Conservation (phyloP, 73 alveolate genomes). For the Effrenium voratum region DNA sequence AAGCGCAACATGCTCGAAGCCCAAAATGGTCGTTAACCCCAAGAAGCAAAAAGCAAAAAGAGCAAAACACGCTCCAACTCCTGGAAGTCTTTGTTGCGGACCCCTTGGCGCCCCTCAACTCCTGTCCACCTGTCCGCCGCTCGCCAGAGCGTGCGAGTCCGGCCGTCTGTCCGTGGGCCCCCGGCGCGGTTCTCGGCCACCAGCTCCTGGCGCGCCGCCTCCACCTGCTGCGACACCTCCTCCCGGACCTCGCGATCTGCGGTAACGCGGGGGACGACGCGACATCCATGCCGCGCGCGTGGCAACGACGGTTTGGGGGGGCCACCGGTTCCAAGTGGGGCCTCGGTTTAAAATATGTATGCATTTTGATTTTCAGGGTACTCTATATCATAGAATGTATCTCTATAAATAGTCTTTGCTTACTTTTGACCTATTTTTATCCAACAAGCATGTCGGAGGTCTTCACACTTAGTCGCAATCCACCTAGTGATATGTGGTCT, state of each 20-base stretch:
- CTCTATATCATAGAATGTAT: too few relatives aligned
- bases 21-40: background rate
- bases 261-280: background rate
- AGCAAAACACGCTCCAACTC: background rate
- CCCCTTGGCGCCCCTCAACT: background rate
- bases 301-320: too few relatives aligned
- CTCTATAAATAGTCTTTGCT: too few relatives aligned
- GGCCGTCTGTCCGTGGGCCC: background rate
- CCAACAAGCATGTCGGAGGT: too few relatives aligned
- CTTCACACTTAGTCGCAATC: too few relatives aligned
- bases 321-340: too few relatives aligned
- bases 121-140: background rate
- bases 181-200: constrained; percentile 83
- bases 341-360: too few relatives aligned
- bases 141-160: background rate
- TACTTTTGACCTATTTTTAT: too few relatives aligned
- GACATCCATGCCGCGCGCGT: too few relatives aligned
- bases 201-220: constrained; percentile 52
- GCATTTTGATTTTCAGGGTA: too few relatives aligned
- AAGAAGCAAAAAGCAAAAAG: background rate
- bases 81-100: too few relatives aligned
- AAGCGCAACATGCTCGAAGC: background rate
- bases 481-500: too few relatives aligned
- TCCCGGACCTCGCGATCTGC: constrained; percentile 38
- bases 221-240: constrained; percentile 64